Evolutionary conservation across 371 early-diverging fungal species (phyloP).

Genomic region (Apophysomyces elegans): DNA sequence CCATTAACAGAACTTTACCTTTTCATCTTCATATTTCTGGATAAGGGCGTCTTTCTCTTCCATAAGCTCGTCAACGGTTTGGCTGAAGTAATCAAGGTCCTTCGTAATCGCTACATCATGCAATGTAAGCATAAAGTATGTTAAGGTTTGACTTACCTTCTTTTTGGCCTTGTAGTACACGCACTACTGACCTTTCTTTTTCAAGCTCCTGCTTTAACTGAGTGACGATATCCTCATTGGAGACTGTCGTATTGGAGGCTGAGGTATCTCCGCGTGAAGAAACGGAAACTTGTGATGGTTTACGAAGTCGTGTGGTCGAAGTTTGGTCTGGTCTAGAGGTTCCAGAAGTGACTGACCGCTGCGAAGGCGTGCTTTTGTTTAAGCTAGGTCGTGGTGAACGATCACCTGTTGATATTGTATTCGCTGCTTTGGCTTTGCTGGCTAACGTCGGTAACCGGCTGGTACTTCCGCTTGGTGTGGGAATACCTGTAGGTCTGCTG

Average conservation of each 20-base stretch:
- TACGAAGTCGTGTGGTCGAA: slow-evolving; percentile 14
- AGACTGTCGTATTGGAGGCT: slow-evolving; percentile 1
- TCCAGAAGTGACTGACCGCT: slow-evolving; percentile 23
- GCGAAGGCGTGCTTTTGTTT: slow-evolving; percentile 8
- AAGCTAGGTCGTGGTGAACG: background rate
- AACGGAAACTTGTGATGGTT: slow-evolving; percentile 10
- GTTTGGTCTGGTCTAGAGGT: slow-evolving; percentile 12
- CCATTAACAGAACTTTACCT: slow-evolving; percentile 17
- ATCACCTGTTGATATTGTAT: background rate
- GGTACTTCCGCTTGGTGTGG: slow-evolving; percentile 2
- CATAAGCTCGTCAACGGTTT: slow-evolving; percentile 32
- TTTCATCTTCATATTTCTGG: slow-evolving; percentile 36
- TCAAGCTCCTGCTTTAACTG: slow-evolving; percentile 26
- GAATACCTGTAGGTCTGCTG: background rate
- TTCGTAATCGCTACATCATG: slow-evolving; percentile 34
- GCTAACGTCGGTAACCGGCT: background rate
- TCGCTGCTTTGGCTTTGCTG: background rate
- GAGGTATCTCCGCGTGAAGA: background rate
- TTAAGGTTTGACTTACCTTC: slow-evolving; percentile 30
- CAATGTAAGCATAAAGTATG: background rate
- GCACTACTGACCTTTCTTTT: slow-evolving; percentile 41
- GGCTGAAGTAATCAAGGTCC: slow-evolving; percentile 40
- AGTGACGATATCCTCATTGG: slow-evolving; percentile 4
- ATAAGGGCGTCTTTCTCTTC: slow-evolving; percentile 33
- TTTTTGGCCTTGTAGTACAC: slow-evolving; percentile 49